Evolutionary conservation across 176 grass and related monocot genomes (phyloP).

Genomic region (Neostapfia colusana): DNA sequence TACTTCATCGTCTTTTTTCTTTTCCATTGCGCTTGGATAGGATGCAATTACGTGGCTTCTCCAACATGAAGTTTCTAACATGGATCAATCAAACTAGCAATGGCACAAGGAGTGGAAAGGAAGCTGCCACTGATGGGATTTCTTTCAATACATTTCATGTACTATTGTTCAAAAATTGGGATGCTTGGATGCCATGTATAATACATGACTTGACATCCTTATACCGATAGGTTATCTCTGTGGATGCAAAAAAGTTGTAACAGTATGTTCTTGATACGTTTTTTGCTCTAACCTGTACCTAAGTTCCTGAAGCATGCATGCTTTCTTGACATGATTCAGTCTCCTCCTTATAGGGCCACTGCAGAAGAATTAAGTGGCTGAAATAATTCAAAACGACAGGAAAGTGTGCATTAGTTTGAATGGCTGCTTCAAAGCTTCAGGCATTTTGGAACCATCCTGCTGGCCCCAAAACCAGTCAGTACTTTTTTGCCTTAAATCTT

Average conservation of each 20-base stretch:
- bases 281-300: not conserved
- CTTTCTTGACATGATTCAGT: not conserved
- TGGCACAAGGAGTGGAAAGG: not conserved
- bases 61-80: not conserved
- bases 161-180: not conserved
- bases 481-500: not conserved
- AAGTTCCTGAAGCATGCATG: not conserved
- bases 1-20: not conserved
- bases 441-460: conserved; percentile 90
- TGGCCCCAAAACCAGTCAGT: conserved; percentile 88
- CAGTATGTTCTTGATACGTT: not conserved
- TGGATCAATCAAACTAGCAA: not conserved
- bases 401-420: conserved; percentile 24
- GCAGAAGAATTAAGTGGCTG: conserved; percentile 1
- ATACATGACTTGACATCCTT: conserved; percentile 6
- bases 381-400: conserved; percentile 9
- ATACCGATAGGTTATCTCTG: not conserved
- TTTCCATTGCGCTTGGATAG: not conserved
- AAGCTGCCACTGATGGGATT: not conserved
- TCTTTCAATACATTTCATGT: not conserved
- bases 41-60: not conserved
- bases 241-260: not conserved
- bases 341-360: conserved; percentile 15
- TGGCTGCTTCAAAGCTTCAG: conserved; percentile 80
- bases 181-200: not conserved